Conservation (phyloP, 2,329 filamentous ascomycete species). For the Polytolypa hystricis region DNA sequence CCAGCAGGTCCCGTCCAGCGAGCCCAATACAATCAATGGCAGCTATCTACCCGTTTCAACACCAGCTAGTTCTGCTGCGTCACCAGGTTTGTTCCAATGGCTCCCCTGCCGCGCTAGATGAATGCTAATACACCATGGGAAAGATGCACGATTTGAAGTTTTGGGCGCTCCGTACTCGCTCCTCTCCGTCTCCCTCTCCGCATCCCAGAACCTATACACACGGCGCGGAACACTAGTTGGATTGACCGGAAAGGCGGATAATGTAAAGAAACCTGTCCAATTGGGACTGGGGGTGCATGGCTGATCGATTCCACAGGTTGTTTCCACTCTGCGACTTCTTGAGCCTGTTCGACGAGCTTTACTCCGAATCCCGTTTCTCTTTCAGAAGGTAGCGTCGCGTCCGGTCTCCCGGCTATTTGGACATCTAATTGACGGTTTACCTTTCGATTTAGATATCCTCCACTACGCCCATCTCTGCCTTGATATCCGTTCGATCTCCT, state of each 20-base stretch:
- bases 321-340: conserved; percentile 80
- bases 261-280: conserved; percentile 44
- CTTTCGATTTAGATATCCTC: conserved; percentile 54
- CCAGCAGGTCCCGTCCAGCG: conserved; percentile 32
- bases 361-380: conserved; percentile 86
- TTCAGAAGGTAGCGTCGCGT: conserved; percentile 50
- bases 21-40: conserved; percentile 26
- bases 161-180: conserved; percentile 86
- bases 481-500: conserved; percentile 79
- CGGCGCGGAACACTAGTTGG: conserved; percentile 83
- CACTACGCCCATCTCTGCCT: conserved; percentile 72
- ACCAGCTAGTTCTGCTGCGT: conserved; percentile 30
- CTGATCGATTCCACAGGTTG: conserved; percentile 44
- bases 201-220: conserved; percentile 88
- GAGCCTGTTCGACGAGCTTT: conserved; percentile 69
- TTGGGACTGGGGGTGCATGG: neutral
- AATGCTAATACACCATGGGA: neutral
- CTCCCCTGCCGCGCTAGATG: neutral
- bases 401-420: neutral
- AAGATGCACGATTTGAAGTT: conserved; percentile 92
- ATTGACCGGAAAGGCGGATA: conserved; percentile 80
- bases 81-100: conserved; percentile 25
- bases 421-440: conserved; percentile 9
- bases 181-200: conserved; percentile 82
- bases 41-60: conserved; percentile 26